phyloP scores from a whole-genome alignment of 495 filamentous ascomycete genomes.

The Lichina pygmaea region DNA sequence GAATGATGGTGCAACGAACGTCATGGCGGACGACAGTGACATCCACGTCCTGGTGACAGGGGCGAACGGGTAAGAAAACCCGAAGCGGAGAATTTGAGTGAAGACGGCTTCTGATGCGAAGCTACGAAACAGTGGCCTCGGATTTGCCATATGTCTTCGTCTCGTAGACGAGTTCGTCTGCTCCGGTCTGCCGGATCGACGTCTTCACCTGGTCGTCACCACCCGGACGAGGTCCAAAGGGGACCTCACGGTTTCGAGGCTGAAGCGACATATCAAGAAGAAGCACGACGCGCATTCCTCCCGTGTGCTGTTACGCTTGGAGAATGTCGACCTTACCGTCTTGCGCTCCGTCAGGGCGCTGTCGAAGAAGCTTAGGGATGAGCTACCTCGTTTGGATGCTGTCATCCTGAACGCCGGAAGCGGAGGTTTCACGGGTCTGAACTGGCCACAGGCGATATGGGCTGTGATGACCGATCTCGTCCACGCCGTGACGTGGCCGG shows the following conservation, averaged over 20 bases:
- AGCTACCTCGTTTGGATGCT: constrained; percentile 44
- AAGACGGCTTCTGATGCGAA: constrained; percentile 5
- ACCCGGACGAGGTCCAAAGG: constrained; percentile 34
- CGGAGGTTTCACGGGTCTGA: constrained; percentile 58
- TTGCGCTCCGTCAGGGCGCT: constrained; percentile 26
- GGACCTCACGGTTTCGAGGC: constrained; percentile 23
- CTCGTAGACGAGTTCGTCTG: constrained; percentile 75
- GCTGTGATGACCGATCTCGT: constrained; percentile 34
- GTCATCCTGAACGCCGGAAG: constrained; percentile 73
- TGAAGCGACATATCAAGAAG: constrained; percentile 24
- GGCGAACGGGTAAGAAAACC: constrained; percentile 32
- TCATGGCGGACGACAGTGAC: no score
- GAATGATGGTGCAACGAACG: no score
- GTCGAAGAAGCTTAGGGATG: constrained; percentile 17
- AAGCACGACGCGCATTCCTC: constrained; percentile 15
- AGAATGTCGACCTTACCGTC: constrained; percentile 26
- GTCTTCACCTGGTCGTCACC: constrained; percentile 36
- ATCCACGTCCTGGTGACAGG: constrained; percentile 35
- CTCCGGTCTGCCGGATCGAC: constrained; percentile 29
- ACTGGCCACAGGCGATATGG: constrained; percentile 38
- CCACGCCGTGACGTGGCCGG: constrained; percentile 48
- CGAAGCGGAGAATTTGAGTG: background rate
- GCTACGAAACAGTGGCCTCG: constrained; percentile 41
- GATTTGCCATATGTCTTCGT: constrained; percentile 62
- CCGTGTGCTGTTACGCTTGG: constrained; percentile 16